These are phyloP conservation scores for Kurtzmaniella quercitrusa DNA, from an alignment of 1,139 yeast genomes.

Conservation along the genomic window DNA sequence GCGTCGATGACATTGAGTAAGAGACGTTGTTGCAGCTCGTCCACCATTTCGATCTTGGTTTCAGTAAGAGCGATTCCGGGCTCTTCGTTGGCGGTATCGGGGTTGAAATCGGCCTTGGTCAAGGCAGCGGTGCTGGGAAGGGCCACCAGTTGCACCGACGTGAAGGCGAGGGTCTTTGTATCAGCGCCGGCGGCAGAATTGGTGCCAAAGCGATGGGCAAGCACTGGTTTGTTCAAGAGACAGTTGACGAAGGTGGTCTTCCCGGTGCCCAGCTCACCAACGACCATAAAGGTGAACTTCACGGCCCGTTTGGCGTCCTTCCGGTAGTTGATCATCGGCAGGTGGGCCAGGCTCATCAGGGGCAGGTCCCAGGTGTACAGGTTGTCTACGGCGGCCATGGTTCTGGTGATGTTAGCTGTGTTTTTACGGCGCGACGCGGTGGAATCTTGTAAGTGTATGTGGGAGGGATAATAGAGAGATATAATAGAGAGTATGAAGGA, in stretches of 20 bases:
- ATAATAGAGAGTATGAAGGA: too few species aligned
- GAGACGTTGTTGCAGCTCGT: conserved; percentile 71
- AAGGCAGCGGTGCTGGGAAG: conserved; percentile 43
- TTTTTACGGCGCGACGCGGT: background rate
- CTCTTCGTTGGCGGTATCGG: conserved; percentile 45
- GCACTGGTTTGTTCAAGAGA: conserved; percentile 55
- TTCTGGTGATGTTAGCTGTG: background rate
- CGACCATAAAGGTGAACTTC: conserved; percentile 74
- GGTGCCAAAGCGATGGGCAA: conserved; percentile 53
- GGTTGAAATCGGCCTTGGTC: conserved; percentile 39
- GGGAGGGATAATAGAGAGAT: background rate
- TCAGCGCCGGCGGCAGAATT: conserved; percentile 23
- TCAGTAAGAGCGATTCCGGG: conserved; percentile 65
- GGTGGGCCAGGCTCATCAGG: conserved; percentile 26
- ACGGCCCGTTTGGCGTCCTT: conserved; percentile 83
- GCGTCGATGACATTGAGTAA: conserved; percentile 64
- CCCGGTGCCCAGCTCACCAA: conserved; percentile 77
- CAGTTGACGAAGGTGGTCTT: conserved; percentile 81
- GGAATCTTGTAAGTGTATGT: background rate
- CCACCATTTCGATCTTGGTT: conserved; percentile 64
- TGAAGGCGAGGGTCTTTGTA: conserved; percentile 48
- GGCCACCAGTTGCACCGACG: conserved; percentile 48
- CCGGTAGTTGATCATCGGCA: conserved; percentile 48
- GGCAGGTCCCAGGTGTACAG: conserved; percentile 34
- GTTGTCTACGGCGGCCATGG: conserved; percentile 12